Conservation (phyloP, 345 rosid species). For the Dovyalis caffra region DNA sequence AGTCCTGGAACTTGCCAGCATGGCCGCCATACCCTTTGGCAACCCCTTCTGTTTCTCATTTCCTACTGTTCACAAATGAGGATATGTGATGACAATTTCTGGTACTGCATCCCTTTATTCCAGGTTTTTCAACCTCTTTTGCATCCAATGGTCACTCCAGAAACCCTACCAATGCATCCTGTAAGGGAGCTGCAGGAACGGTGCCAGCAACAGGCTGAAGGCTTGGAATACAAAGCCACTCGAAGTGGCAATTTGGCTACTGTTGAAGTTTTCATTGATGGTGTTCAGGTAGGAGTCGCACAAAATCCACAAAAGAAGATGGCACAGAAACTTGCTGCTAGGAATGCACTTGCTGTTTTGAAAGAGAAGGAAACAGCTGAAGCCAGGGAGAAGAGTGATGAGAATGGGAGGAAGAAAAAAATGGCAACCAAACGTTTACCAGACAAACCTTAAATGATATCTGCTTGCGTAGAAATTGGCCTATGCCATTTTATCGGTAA, state of each 20-base stretch:
- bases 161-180: conserved; percentile 98
- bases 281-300: conserved; percentile 84
- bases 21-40: background rate
- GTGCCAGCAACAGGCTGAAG: conserved; percentile 98
- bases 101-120: background rate
- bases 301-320: conserved; percentile 97
- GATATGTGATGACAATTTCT: conserved; percentile 3
- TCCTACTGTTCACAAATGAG: background rate
- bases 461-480: conserved; percentile 95
- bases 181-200: conserved; percentile 99
- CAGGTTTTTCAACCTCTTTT: conserved; percentile 94
- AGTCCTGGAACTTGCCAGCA: background rate
- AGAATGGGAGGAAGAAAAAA: conserved; percentile 62
- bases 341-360: conserved; percentile 81
- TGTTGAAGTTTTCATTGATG: conserved; percentile 94
- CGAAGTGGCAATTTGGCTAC: conserved; percentile 88
- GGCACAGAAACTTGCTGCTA: conserved; percentile 99
- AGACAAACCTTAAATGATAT: conserved; percentile 91
- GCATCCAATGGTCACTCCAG: conserved; percentile 98
- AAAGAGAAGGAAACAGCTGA: conserved; percentile 78
- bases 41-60: background rate
- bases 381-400: conserved; percentile 47
- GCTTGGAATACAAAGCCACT: conserved; percentile 85
- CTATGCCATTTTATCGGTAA: conserved; percentile 90
- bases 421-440: conserved; percentile 83